Evolutionary conservation across 768 basidiomycete species (phyloP).

Genomic region (Multifurca ochricompacta): DNA sequence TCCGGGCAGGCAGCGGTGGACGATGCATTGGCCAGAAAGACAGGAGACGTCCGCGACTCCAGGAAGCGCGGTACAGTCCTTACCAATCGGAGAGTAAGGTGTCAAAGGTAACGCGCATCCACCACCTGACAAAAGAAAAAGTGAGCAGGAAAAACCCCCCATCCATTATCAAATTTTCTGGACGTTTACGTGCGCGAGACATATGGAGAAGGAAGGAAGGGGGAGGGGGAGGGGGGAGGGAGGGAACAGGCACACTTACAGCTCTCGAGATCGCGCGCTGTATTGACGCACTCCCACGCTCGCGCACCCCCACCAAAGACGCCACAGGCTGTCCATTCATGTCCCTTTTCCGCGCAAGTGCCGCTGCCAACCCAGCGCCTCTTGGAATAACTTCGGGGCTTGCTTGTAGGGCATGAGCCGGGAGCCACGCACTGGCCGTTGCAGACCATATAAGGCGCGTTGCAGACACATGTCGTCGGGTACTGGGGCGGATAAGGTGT

Average conservation of each 20-base stretch:
- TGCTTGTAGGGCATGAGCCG: constrained; percentile 26
- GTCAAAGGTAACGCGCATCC: constrained; percentile 36
- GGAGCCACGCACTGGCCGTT: constrained; percentile 37
- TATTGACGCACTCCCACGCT: constrained; percentile 45
- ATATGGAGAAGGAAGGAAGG: too few relatives aligned
- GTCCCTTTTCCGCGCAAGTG: constrained; percentile 7
- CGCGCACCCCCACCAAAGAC: constrained; percentile 32
- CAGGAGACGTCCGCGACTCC: constrained; percentile 46
- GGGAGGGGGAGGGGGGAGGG: too few relatives aligned
- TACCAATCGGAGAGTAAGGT: constrained; percentile 30
- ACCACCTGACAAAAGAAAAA: constrained; percentile 32
- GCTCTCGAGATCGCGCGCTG: constrained; percentile 41
- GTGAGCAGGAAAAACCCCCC: background rate
- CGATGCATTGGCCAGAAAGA: constrained; percentile 34
- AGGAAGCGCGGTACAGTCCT: constrained; percentile 42
- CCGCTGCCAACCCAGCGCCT: constrained; percentile 30
- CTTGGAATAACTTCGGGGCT: constrained; percentile 15
- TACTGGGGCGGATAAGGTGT: constrained; percentile 25
- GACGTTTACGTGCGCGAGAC: too few relatives aligned
- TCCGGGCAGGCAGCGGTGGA: constrained; percentile 40
- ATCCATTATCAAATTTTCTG: too few relatives aligned
- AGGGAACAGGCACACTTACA: constrained; percentile 36
- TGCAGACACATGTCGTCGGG: constrained; percentile 38
- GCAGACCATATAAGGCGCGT: constrained; percentile 35
- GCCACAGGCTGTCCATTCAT: constrained; percentile 37